These are phyloP conservation scores for Chalciporus piperatus DNA, from an alignment of 768 basidiomycete species.

Conservation along the genomic window DNA sequence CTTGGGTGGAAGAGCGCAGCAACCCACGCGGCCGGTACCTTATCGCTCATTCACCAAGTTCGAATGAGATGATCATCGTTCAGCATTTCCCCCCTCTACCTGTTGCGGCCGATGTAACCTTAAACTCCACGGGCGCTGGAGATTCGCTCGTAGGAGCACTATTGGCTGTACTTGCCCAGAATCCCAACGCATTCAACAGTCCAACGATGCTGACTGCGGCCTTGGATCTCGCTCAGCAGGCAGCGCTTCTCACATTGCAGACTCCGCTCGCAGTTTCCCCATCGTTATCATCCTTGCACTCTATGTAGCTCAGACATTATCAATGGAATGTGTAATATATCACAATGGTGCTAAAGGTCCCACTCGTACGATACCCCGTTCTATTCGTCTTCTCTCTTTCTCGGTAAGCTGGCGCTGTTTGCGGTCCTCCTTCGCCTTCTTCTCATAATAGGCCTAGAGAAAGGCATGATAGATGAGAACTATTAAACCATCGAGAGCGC, in stretches of 20 bases:
- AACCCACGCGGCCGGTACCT: conserved; percentile 47
- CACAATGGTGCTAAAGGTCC: conserved; percentile 44
- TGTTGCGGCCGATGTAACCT: conserved; percentile 33
- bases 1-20: conserved; percentile 52
- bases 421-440: conserved; percentile 42
- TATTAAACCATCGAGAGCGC: no score
- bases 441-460: conserved; percentile 52
- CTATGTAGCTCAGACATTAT: not conserved
- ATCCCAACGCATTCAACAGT: conserved; percentile 44
- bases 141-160: conserved; percentile 87
- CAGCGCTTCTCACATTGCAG: conserved; percentile 58
- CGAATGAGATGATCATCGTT: conserved; percentile 53
- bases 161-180: conserved; percentile 58
- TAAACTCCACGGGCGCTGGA: conserved; percentile 90
- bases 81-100: conserved; percentile 69
- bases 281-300: conserved; percentile 38
- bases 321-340: conserved; percentile 6
- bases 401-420: conserved; percentile 34
- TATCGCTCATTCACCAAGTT: conserved; percentile 45
- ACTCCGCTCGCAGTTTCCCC: conserved; percentile 67
- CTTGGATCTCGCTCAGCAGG: conserved; percentile 60
- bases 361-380: conserved; percentile 57
- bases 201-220: conserved; percentile 42
- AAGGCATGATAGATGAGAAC: not conserved
- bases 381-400: conserved; percentile 51